A percentile compares a stretch with the other conserved stretches of the same genome.
These are phyloP conservation scores for Leptographium lundbergii DNA, from an alignment of 2,329 filamentous ascomycete genomes.

Conservation along the genomic window DNA sequence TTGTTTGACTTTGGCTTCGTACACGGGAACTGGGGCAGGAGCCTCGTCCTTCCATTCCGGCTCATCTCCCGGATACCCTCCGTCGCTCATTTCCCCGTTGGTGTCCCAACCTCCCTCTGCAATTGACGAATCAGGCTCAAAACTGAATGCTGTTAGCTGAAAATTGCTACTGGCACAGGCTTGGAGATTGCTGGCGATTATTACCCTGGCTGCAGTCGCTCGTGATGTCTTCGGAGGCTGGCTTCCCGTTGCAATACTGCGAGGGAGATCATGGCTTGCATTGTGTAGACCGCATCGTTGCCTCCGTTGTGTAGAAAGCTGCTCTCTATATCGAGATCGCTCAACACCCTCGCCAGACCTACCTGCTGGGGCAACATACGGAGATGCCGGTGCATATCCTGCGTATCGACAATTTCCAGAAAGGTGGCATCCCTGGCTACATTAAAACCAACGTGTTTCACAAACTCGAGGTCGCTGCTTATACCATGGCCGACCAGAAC, in stretches of 20 bases:
- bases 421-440: conserved; percentile 39
- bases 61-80: conserved; percentile 10
- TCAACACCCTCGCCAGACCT: conserved; percentile 48
- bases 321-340: conserved; percentile 47
- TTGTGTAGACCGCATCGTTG: conserved; percentile 72
- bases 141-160: neutral
- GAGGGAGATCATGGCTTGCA: conserved; percentile 59
- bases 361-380: conserved; percentile 37
- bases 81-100: conserved; percentile 20
- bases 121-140: neutral
- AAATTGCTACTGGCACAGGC: too few relatives aligned
- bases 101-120: conserved; percentile 18
- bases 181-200: neutral
- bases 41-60: neutral
- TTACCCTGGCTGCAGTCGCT: neutral
- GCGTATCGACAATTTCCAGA: conserved; percentile 60
- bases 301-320: conserved; percentile 73
- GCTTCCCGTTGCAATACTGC: conserved; percentile 23
- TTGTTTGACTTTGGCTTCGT: neutral
- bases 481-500: conserved; percentile 72
- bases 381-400: conserved; percentile 53
- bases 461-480: conserved; percentile 52
- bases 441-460: conserved; percentile 53
- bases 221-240: conserved; percentile 12
- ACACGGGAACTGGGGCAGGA: neutral